Percentiles rank a stretch among this genome's conserved stretches.
These are phyloP conservation scores for Cardamine resedifolia DNA, from an alignment of 345 rosid species.

Conservation along the genomic window DNA sequence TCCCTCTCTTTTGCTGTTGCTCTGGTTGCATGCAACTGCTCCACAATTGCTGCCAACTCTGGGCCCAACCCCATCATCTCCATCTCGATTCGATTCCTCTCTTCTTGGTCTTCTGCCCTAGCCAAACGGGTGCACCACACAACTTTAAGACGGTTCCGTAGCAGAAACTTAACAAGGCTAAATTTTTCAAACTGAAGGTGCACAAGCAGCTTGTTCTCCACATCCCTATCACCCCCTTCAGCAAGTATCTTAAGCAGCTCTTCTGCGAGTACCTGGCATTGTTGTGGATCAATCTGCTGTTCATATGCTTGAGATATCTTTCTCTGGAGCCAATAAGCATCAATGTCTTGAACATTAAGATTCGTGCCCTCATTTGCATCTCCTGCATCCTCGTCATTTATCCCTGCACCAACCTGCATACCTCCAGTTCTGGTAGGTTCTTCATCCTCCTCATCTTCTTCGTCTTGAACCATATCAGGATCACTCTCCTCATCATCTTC, in stretches of 20 bases:
- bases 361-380: constrained; percentile 67
- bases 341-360: constrained; percentile 90
- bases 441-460: constrained; percentile 82
- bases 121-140: constrained; percentile 94
- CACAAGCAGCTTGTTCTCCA: constrained; percentile 63
- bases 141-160: constrained; percentile 66
- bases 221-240: constrained; percentile 83
- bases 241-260: constrained; percentile 87
- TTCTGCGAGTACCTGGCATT: constrained; percentile 87
- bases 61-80: constrained; percentile 71
- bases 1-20: constrained; percentile 92
- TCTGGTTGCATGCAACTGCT: constrained; percentile 86
- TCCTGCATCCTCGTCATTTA: constrained; percentile 65
- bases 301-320: constrained; percentile 86
- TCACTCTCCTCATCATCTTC: constrained; percentile 91
- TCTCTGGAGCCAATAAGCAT: constrained; percentile 98
- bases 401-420: constrained; percentile 86
- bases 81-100: constrained; percentile 69
- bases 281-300: constrained; percentile 86
- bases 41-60: constrained; percentile 63
- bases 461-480: constrained; percentile 84
- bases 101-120: constrained; percentile 75
- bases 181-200: constrained; percentile 69
- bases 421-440: constrained; percentile 59
- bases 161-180: constrained; percentile 68